These are phyloP conservation scores for Colletotrichum tropicicola DNA, from an alignment of 2,329 filamentous ascomycete species.

Conservation along the genomic window DNA sequence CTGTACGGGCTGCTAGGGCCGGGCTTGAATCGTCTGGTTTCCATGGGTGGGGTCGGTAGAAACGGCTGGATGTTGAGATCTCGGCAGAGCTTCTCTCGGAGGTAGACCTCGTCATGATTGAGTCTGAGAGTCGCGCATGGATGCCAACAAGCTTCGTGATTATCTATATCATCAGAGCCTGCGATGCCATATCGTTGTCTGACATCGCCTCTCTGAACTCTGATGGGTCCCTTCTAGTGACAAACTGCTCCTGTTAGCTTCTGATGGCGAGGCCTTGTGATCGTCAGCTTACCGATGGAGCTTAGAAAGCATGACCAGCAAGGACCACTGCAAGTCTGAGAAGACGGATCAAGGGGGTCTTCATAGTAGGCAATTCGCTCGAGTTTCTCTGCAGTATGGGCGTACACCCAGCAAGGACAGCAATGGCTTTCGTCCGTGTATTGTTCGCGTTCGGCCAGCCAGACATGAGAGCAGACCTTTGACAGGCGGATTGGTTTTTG, in stretches of 20 bases:
- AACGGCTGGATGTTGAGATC: neutral
- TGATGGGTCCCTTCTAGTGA: neutral
- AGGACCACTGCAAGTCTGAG: neutral
- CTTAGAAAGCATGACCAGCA: slow-evolving; percentile 9
- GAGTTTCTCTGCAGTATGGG: slow-evolving; percentile 13
- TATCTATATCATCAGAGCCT: neutral
- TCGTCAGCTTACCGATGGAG: neutral
- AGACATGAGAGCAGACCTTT: neutral
- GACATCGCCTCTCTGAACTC: slow-evolving; percentile 9
- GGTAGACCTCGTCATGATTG: slow-evolving; percentile 14
- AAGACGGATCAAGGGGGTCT: slow-evolving; percentile 15
- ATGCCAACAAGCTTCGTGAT: slow-evolving; percentile 3
- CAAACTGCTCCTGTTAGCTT: slow-evolving; percentile 3
- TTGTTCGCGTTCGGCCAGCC: neutral
- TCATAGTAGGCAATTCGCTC: slow-evolving; percentile 18
- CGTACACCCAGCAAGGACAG: slow-evolving; percentile 13
- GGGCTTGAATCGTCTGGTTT: too few species aligned
- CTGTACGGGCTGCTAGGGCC: too few species aligned
- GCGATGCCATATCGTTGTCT: slow-evolving; percentile 17
- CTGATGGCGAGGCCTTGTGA: neutral
- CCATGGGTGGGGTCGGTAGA: too few species aligned
- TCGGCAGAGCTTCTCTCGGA: slow-evolving; percentile 20
- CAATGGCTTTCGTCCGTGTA: neutral
- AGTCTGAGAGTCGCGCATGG: slow-evolving; percentile 8
- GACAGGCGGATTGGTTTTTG: neutral